These are phyloP conservation scores for Syncephalastrum racemosum DNA, from an alignment of 371 early-diverging fungal species.

Conservation along the genomic window DNA sequence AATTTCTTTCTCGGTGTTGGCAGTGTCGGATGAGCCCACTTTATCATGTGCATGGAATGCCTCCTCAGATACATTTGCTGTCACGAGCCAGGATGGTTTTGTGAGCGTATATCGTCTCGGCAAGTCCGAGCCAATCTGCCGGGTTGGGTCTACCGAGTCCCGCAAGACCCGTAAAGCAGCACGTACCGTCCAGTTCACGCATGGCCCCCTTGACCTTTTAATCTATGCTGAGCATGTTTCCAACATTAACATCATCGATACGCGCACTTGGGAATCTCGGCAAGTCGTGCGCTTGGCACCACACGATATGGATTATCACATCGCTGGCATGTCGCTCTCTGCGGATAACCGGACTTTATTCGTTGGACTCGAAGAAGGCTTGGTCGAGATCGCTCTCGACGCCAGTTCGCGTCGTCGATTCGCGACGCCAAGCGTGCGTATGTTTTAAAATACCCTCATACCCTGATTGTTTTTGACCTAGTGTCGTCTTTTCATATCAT, in stretches of 20 bases:
- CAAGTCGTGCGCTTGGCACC: slow-evolving; percentile 60
- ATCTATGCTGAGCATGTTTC: slow-evolving; percentile 61
- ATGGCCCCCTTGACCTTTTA: slow-evolving; percentile 24
- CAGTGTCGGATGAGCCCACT: slow-evolving; percentile 32
- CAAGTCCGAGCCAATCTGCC: slow-evolving; percentile 49
- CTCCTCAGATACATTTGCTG: slow-evolving; percentile 71
- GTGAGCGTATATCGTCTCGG: slow-evolving; percentile 70
- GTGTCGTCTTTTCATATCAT: too few relatives aligned
- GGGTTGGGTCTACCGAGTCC: slow-evolving; percentile 28
- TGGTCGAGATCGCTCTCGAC: slow-evolving; percentile 27
- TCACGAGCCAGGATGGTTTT: slow-evolving; percentile 77
- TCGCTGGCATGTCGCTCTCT: slow-evolving; percentile 33
- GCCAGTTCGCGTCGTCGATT: slow-evolving; percentile 22
- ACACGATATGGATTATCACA: slow-evolving; percentile 27
- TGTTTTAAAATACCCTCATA: slow-evolving; percentile 37
- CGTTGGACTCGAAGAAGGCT: slow-evolving; percentile 24
- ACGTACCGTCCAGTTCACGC: slow-evolving; percentile 20
- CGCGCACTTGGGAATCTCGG: slow-evolving; percentile 71
- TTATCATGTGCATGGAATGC: slow-evolving; percentile 75
- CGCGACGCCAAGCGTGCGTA: slow-evolving; percentile 17
- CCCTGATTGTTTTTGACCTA: too few relatives aligned
- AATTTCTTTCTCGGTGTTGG: slow-evolving; percentile 36
- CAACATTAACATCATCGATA: slow-evolving; percentile 78
- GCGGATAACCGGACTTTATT: slow-evolving; percentile 25
- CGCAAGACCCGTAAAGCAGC: slow-evolving; percentile 37